Conservation (phyloP, 2,329 filamentous ascomycete species). For the Botryosphaeria agaves region DNA sequence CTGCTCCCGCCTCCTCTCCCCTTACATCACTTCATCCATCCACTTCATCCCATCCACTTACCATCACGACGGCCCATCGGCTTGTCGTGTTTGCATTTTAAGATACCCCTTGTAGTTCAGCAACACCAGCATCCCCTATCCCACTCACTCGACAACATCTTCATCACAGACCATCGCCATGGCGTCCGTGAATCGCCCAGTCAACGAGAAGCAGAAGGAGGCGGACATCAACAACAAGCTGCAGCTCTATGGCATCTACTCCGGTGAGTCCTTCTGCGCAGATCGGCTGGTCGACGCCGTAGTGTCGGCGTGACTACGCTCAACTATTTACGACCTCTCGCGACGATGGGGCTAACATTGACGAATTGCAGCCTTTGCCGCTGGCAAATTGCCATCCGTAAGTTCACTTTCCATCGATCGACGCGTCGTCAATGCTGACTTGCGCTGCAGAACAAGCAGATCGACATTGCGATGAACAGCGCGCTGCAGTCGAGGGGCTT, state of each 20-base stretch:
- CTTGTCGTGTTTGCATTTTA: not conserved
- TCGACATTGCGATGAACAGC: slow-evolving; percentile 86
- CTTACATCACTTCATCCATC: not conserved
- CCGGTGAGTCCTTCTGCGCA: slow-evolving; percentile 26
- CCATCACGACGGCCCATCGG: no score
- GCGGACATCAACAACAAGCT: slow-evolving; percentile 82
- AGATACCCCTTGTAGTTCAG: not conserved
- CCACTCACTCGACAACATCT: no score
- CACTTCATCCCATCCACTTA: not conserved
- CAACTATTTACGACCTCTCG: no score
- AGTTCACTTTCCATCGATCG: slow-evolving; percentile 16
- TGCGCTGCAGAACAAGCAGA: slow-evolving; percentile 86
- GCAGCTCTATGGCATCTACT: slow-evolving; percentile 80
- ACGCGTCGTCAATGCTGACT: no score
- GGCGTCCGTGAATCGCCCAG: slow-evolving; percentile 50
- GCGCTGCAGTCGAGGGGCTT: slow-evolving; percentile 58
- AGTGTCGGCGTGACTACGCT: no score
- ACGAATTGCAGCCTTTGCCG: slow-evolving; percentile 57
- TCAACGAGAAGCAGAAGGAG: slow-evolving; percentile 60
- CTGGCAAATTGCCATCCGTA: slow-evolving; percentile 82
- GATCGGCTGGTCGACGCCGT: no score
- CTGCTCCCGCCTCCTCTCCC: not conserved
- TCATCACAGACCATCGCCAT: slow-evolving; percentile 10
- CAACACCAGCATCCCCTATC: not conserved
- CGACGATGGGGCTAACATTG: no score